Evolutionary conservation across 176 grass and related monocot genomes (phyloP).

Genomic region (Miscanthus lutarioriparius): DNA sequence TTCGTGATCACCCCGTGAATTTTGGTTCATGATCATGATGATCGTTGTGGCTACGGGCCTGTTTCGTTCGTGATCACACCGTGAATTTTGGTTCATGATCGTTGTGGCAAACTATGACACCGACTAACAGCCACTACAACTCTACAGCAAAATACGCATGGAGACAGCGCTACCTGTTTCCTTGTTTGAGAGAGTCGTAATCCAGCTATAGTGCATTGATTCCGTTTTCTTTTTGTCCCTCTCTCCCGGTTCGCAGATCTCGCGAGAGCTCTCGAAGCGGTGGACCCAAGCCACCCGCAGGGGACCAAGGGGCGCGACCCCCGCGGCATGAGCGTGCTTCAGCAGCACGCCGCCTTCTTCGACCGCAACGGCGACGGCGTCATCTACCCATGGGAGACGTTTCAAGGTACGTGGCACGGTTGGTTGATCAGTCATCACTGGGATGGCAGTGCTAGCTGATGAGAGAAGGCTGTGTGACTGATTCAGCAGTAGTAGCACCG

Average conservation of each 20-base stretch:
- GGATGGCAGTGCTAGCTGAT: no score
- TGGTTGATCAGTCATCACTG: background rate
- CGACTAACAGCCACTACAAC: no score
- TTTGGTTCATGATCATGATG: no score
- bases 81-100: no score
- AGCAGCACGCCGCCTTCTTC: slow-evolving; percentile 78
- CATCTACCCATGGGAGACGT: slow-evolving; percentile 65
- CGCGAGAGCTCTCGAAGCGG: slow-evolving; percentile 50
- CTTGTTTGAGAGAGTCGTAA: background rate
- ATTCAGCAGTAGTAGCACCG: no score
- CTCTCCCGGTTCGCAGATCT: slow-evolving; percentile 43
- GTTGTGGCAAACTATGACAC: no score
- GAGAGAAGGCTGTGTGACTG: no score
- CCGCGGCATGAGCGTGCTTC: slow-evolving; percentile 56
- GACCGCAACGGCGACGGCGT: slow-evolving; percentile 60
- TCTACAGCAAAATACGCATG: no score
- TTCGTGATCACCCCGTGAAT: no score
- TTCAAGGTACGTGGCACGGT: background rate
- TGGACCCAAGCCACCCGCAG: slow-evolving; percentile 60
- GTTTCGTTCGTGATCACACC: no score
- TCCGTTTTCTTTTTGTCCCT: background rate
- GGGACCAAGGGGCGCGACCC: slow-evolving; percentile 47
- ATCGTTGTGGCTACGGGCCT: no score
- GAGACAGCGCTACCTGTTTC: background rate
- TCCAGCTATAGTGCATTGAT: background rate